Conservation (phyloP, 1,139 yeast species). For the Torulaspora globosa region DNA sequence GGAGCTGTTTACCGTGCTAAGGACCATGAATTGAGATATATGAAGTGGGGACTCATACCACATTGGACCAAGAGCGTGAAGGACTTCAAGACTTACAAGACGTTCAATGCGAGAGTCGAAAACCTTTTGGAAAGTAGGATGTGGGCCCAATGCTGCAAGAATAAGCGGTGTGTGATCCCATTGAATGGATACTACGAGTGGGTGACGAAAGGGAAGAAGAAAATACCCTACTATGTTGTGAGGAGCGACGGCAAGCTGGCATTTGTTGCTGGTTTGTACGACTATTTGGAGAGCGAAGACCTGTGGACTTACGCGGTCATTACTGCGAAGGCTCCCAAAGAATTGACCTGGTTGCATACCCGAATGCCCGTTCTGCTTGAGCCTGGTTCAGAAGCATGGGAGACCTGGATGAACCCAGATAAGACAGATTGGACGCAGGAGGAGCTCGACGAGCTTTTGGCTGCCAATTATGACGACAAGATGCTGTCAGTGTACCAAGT, state of each 20-base stretch:
- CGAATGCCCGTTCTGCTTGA: slow-evolving; percentile 72
- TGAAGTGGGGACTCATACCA: slow-evolving; percentile 65
- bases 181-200: slow-evolving; percentile 86
- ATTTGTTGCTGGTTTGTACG: slow-evolving; percentile 69
- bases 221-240: slow-evolving; percentile 62
- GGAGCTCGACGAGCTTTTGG: slow-evolving; percentile 41
- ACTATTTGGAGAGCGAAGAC: slow-evolving; percentile 36
- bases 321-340: slow-evolving; percentile 64
- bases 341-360: slow-evolving; percentile 63
- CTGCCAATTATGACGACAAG: slow-evolving; percentile 42
- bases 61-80: slow-evolving; percentile 44
- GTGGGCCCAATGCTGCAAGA: slow-evolving; percentile 43
- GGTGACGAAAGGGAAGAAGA: slow-evolving; percentile 42
- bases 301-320: slow-evolving; percentile 60
- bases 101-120: slow-evolving; percentile 66
- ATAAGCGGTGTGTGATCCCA: slow-evolving; percentile 61
- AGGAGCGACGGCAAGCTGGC: slow-evolving; percentile 50
- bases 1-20: slow-evolving; percentile 44
- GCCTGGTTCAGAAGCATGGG: slow-evolving; percentile 55
- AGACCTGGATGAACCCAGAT: slow-evolving; percentile 53
- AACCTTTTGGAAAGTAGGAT: slow-evolving; percentile 45
- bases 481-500: slow-evolving; percentile 54
- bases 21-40: slow-evolving; percentile 37
- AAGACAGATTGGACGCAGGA: slow-evolving; percentile 41
- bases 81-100: slow-evolving; percentile 39